Evolutionary conservation across 257 asterid genomes (phyloP).

Genomic region (Orobanche coerulescens): DNA sequence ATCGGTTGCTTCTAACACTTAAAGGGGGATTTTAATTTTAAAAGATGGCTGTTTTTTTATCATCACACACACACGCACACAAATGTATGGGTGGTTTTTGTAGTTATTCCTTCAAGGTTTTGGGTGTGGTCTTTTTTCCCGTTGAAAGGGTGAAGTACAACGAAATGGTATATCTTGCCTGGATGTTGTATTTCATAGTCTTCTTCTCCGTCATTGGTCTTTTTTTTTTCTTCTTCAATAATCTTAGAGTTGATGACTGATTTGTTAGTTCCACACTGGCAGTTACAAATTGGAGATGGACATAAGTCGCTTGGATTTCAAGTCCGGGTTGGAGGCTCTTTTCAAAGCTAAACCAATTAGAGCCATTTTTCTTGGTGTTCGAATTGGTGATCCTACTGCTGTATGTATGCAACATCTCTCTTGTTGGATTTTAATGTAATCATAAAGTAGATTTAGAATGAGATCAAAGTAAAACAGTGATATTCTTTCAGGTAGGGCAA

Average conservation of each 20-base stretch:
- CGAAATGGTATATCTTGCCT: neutral
- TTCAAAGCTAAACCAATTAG: constrained; percentile 61
- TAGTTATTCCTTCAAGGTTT: neutral
- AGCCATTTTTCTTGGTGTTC: constrained; percentile 93
- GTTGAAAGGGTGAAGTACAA: neutral
- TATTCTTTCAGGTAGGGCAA: constrained; percentile 68
- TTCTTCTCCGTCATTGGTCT: no score
- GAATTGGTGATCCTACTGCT: constrained; percentile 96
- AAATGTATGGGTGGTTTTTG: neutral
- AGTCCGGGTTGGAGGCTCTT: constrained; percentile 83
- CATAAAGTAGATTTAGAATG: neutral
- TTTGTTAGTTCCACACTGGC: constrained; percentile 26
- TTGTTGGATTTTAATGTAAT: constrained; percentile 11
- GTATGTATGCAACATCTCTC: constrained; percentile 31
- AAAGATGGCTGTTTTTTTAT: no score
- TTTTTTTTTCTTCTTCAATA: no score
- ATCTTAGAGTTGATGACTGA: constrained; percentile 17
- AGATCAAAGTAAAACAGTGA: neutral
- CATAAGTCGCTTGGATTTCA: constrained; percentile 76
- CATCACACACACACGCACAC: no score
- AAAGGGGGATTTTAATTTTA: no score
- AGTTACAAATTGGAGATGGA: constrained; percentile 81
- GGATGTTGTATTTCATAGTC: no score
- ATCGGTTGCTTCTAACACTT: no score
- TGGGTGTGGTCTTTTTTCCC: neutral